Percentiles rank a stretch among this genome's conserved stretches.
Conservation (phyloP, 225 moss, liverwort and hornwort genomes). For the Thuidium tamariscinum region DNA sequence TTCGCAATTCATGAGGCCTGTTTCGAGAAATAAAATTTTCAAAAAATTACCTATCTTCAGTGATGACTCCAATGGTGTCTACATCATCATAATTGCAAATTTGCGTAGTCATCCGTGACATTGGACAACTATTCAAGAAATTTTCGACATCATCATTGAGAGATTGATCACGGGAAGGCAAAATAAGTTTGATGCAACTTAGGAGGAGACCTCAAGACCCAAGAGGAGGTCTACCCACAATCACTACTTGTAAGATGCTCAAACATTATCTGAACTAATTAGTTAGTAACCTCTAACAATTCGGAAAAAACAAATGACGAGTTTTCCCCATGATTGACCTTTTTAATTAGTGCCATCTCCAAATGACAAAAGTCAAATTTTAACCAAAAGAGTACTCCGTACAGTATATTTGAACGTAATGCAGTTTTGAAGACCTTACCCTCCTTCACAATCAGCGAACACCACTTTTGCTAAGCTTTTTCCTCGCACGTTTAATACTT, state of each 20-base stretch:
- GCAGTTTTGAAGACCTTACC: not conserved
- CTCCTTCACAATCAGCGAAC: constrained; percentile 20
- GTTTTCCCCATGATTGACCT: not conserved
- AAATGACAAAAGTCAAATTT: not conserved
- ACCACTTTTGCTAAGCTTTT: not conserved
- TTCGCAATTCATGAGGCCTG: constrained; percentile 55
- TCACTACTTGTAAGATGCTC: not conserved
- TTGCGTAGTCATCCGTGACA: not conserved
- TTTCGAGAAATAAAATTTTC: not conserved
- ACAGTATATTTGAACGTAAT: not conserved
- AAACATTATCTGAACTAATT: not conserved
- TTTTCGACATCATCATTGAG: not conserved
- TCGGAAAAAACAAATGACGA: not conserved
- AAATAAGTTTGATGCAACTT: not conserved
- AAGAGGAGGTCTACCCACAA: not conserved
- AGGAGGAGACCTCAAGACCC: not conserved
- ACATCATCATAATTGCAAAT: not conserved
- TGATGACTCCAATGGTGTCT: not conserved
- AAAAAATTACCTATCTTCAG: not conserved
- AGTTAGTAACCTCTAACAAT: not conserved
- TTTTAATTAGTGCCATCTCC: not conserved
- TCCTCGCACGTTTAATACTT: not conserved
- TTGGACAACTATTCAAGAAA: not conserved
- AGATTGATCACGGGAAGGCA: too few species aligned
- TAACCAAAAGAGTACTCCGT: not conserved